Percentiles rank a stretch among this genome's conserved stretches.
Conservation (phyloP, 179 eudicot genomes). For the Spinacia oleracea region DNA sequence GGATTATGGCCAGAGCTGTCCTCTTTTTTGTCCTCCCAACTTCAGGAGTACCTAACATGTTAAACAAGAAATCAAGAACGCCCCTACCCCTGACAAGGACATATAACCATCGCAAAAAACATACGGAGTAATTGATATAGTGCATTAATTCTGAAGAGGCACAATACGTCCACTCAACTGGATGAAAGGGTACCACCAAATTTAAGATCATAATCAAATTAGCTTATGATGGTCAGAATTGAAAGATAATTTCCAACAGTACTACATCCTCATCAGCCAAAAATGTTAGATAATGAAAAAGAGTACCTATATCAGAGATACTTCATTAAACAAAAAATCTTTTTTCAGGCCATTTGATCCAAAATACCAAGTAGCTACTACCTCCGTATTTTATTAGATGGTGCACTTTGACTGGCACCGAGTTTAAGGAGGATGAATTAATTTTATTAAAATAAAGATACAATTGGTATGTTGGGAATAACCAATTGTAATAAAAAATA, state of each 20-base stretch:
- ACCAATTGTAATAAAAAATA: no score
- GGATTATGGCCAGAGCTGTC: constrained; percentile 15
- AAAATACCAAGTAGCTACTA: neutral
- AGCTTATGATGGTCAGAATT: neutral
- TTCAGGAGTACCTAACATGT: constrained; percentile 20
- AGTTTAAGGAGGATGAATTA: no score
- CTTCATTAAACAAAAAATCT: neutral
- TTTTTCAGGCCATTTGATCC: neutral
- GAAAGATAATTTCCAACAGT: neutral
- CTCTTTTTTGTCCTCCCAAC: constrained; percentile 20
- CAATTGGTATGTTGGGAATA: no score
- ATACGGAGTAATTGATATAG: neutral
- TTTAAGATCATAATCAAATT: neutral
- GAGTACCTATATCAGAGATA: neutral
- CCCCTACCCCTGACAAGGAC: constrained; percentile 18
- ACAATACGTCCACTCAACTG: constrained; percentile 8
- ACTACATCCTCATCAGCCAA: neutral
- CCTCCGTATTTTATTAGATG: no score
- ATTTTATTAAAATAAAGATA: no score
- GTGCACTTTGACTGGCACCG: no score
- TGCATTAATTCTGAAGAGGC: constrained; percentile 15
- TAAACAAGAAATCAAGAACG: neutral
- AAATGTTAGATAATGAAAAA: neutral
- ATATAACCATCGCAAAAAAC: constrained; percentile 28
- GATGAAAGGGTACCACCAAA: constrained; percentile 15